Conservation (phyloP, 2,329 filamentous ascomycete species). For the Hypoxylon sp. region DNA sequence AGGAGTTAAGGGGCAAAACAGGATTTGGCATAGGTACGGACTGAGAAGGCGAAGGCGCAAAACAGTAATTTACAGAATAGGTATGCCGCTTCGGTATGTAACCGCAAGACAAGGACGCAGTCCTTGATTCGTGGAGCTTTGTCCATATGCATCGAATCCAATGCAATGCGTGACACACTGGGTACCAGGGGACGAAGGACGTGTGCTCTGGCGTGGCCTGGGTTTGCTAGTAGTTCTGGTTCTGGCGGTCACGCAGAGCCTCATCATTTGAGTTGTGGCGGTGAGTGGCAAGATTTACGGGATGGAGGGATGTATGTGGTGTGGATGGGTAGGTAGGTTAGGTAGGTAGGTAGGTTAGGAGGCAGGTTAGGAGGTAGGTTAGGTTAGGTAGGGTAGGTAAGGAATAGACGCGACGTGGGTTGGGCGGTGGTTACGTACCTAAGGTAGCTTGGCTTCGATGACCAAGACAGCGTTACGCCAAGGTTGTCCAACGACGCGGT, state of each 20-base stretch:
- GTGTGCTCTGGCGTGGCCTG: neutral
- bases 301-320: neutral
- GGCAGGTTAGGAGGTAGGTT: neutral
- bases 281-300: slow-evolving; percentile 20
- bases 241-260: slow-evolving; percentile 20
- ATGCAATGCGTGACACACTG: slow-evolving; percentile 12
- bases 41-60: neutral
- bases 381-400: neutral
- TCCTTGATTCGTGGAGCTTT: neutral
- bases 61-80: neutral
- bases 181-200: neutral
- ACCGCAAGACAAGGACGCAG: neutral
- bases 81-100: neutral
- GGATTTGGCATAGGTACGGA: neutral
- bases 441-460: neutral
- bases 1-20: neutral
- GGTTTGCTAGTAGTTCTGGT: slow-evolving; percentile 15
- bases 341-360: slow-evolving; percentile 5
- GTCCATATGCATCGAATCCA: neutral
- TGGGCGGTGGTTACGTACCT: slow-evolving; percentile 8
- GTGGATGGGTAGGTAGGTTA: no score
- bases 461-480: neutral
- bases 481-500: neutral
- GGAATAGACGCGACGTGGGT: slow-evolving; percentile 7
- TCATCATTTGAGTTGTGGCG: slow-evolving; percentile 15